Percentiles rank a stretch among this genome's conserved stretches.
These are phyloP conservation scores for Canavalia ensiformis DNA, from an alignment of 306 rosid genomes.

Conservation along the genomic window DNA sequence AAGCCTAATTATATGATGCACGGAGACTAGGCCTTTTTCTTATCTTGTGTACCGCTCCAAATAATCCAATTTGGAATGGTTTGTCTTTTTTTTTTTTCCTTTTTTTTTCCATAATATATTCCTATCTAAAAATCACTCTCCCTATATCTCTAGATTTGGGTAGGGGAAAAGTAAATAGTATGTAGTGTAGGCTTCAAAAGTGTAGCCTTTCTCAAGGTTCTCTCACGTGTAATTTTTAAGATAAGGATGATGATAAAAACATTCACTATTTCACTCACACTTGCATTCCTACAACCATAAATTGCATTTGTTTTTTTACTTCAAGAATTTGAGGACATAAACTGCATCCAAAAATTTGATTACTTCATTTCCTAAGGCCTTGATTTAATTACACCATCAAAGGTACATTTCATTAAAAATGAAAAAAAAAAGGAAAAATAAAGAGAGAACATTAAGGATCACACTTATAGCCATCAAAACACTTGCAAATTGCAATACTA, in stretches of 20 bases:
- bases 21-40: slow-evolving; percentile 51
- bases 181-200: slow-evolving; percentile 48
- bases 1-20: slow-evolving; percentile 50
- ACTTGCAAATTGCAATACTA: slow-evolving; percentile 50
- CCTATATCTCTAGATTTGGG: slow-evolving; percentile 50
- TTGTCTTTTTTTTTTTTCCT: slow-evolving; percentile 38
- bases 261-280: slow-evolving; percentile 22
- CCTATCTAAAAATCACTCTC: slow-evolving; percentile 59
- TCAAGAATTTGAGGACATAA: slow-evolving; percentile 39
- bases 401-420: slow-evolving; percentile 27
- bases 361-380: slow-evolving; percentile 54
- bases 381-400: slow-evolving; percentile 53
- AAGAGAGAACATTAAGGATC: slow-evolving; percentile 43
- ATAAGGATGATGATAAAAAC: slow-evolving; percentile 42
- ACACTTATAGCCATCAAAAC: slow-evolving; percentile 51
- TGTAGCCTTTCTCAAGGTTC: slow-evolving; percentile 58
- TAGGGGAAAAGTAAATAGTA: slow-evolving; percentile 47
- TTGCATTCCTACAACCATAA: slow-evolving; percentile 15
- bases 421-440: neutral
- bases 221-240: slow-evolving; percentile 55
- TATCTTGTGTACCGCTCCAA: slow-evolving; percentile 49
- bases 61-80: slow-evolving; percentile 46
- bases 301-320: neutral
- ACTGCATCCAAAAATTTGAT: slow-evolving; percentile 49
- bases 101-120: slow-evolving; percentile 47